phyloP scores from a whole-genome alignment of 2,329 filamentous ascomycete species.

The Coleophoma cylindrospora region DNA sequence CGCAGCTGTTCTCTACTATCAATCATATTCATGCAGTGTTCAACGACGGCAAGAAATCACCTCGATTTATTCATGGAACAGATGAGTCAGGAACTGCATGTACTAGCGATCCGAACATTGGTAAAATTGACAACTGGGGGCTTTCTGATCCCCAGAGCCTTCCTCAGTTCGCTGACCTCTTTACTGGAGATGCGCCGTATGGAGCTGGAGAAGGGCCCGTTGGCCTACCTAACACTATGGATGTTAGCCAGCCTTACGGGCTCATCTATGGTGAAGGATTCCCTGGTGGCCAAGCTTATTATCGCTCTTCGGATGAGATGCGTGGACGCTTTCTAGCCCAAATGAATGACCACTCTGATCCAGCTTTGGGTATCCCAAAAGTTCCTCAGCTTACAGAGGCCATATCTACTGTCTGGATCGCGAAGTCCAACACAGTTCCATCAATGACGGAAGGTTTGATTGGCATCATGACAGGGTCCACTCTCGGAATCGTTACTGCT shows the following conservation, averaged over 20 bases:
- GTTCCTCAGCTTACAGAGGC: conserved; percentile 66
- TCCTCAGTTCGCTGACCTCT: conserved; percentile 72
- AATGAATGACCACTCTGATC: conserved; percentile 54
- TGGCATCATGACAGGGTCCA: conserved; percentile 79
- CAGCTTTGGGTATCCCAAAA: conserved; percentile 69
- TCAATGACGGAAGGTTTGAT: conserved; percentile 70
- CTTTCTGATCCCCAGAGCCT: conserved; percentile 70
- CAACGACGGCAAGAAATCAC: conserved; percentile 65
- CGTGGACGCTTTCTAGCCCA: conserved; percentile 69
- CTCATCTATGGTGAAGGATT: conserved; percentile 82
- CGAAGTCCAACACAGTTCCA: conserved; percentile 71
- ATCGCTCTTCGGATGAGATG: conserved; percentile 68
- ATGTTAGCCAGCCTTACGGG: conserved; percentile 81
- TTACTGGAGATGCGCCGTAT: conserved; percentile 68
- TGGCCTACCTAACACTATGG: conserved; percentile 80
- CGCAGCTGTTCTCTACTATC: conserved; percentile 73
- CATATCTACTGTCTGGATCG: conserved; percentile 81
- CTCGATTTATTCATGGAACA: conserved; percentile 78
- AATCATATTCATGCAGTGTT: conserved; percentile 79
- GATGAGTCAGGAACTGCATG: conserved; percentile 75
- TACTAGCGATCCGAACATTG: conserved; percentile 72
- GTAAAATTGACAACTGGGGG: conserved; percentile 78
- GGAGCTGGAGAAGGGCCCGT: conserved; percentile 76
- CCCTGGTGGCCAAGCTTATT: conserved; percentile 77
- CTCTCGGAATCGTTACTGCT: conserved; percentile 74